These are phyloP conservation scores for Hyphopichia buzzinii DNA, from an alignment of 1,139 yeast genomes.

Conservation along the genomic window DNA sequence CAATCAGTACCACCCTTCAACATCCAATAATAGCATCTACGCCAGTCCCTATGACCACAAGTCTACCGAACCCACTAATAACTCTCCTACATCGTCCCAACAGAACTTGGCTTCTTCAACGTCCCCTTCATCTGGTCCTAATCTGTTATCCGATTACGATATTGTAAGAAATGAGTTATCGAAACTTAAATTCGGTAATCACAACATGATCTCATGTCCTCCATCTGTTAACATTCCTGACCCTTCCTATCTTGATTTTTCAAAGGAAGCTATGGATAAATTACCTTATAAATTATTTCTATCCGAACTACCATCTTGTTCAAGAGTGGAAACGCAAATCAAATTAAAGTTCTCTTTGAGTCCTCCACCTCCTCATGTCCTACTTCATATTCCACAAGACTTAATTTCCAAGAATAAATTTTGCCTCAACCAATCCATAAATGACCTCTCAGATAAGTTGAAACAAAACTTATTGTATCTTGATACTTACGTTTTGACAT, in stretches of 20 bases:
- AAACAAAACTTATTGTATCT: conserved; percentile 55
- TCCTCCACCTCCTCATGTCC: conserved; percentile 70
- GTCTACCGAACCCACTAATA: not conserved
- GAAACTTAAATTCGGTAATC: conserved; percentile 57
- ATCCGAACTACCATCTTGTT: conserved; percentile 66
- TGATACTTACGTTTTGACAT: conserved; percentile 67
- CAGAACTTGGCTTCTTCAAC: not conserved
- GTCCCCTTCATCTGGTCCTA: not conserved
- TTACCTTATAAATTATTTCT: conserved; percentile 62
- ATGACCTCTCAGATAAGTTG: conserved; percentile 43
- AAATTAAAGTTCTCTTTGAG: conserved; percentile 64
- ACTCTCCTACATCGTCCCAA: not conserved
- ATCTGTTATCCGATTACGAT: conserved; percentile 38
- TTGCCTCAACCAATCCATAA: conserved; percentile 52
- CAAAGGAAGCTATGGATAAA: conserved; percentile 31
- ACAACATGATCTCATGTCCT: conserved; percentile 40
- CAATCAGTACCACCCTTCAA: conserved; percentile 10
- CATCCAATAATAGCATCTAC: conserved; percentile 11
- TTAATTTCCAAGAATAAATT: conserved; percentile 84
- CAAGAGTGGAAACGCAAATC: conserved; percentile 94
- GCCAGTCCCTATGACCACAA: conserved; percentile 14
- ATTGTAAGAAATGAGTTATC: conserved; percentile 51
- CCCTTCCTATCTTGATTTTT: conserved; percentile 37
- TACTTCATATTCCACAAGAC: conserved; percentile 80
- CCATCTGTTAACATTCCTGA: conserved; percentile 28